Base-by-base conservation (phyloP, 345 rosid species). In the Lumnitzera racemosa region DNA sequence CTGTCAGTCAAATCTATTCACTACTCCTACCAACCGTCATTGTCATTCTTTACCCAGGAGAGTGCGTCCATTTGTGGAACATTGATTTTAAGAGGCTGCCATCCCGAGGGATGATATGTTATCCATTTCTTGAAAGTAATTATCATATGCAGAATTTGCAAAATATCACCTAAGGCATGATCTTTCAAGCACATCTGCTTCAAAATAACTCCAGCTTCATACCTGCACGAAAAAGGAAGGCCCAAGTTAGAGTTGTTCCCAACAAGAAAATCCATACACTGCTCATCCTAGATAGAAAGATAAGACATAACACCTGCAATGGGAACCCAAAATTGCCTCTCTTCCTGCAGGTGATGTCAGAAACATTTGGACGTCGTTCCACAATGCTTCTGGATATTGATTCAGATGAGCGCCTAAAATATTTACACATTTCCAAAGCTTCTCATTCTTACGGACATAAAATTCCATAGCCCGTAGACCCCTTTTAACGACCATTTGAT, bases 371-470 rank as follows among this genome's bases (percentile, higher is more conserved):
- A 76, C 49, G 29, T 56, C 67, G 47, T 63, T 61, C 83, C 80
- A 79, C 14, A 63, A 61, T 51, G 58, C 66, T 60, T 73, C 63
- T 13, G 72, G 65, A 47, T 58, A 64, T 46, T 29, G 15, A 23
- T 68, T 70, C n/a, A 70, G 72, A 58, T 49, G 58, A 27, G 72
- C 78, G 3, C 68, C 76, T 43, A 76, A 23, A 25, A 68, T 74
- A 55, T 79, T 79, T 46, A 79, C 76, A 48, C 80, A 79, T 48
- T 65, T 73, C 83, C 80, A 79, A 8, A 76, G 51, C 55, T 70
- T 73, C 47, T 68, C 74, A n/a, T 79, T 76, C 71, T 70, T 79
- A 46, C 72, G 65, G 47, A 79, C 65, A 59, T 67, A 79, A 65
- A 79, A 66, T 60, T 61, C 73, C 63, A 73, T 24, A 11, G 61